Evolutionary conservation across 208 protist species (phyloP).

Genomic region (Wallacemonas collosoma): DNA sequence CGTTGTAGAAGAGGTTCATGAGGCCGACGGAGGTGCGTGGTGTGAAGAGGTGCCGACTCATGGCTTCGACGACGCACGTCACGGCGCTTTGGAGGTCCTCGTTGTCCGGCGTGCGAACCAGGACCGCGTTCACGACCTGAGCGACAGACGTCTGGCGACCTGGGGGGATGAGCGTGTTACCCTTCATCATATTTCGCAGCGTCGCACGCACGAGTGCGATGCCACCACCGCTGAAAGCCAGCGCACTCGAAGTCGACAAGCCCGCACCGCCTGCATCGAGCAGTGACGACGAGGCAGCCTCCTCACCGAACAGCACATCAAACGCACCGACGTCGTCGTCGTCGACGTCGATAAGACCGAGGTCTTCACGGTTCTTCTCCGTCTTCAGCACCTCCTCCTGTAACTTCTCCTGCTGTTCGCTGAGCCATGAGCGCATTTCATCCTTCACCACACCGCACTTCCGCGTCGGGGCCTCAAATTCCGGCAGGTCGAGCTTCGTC

Average conservation of each 20-base stretch:
- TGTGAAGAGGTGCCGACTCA: slow-evolving; percentile 48
- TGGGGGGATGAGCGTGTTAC: slow-evolving; percentile 55
- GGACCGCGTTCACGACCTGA: slow-evolving; percentile 38
- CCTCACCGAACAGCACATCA: slow-evolving; percentile 39
- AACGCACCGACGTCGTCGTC: slow-evolving; percentile 51
- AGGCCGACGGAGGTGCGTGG: slow-evolving; percentile 67
- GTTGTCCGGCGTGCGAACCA: slow-evolving; percentile 33
- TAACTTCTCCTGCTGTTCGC: slow-evolving; percentile 33
- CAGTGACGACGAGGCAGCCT: slow-evolving; percentile 40
- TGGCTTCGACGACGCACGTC: slow-evolving; percentile 40
- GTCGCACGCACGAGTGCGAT: slow-evolving; percentile 40
- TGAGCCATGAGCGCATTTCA: slow-evolving; percentile 43
- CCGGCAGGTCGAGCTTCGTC: slow-evolving; percentile 14
- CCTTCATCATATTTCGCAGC: slow-evolving; percentile 43
- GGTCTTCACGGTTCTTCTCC: slow-evolving; percentile 17
- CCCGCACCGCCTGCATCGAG: slow-evolving; percentile 29
- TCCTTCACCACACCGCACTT: slow-evolving; percentile 27
- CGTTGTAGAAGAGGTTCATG: slow-evolving; percentile 69
- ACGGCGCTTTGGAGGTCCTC: slow-evolving; percentile 39
- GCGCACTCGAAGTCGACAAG: slow-evolving; percentile 36
- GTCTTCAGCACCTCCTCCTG: slow-evolving; percentile 24
- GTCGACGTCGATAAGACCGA: slow-evolving; percentile 20
- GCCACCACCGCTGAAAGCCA: slow-evolving; percentile 27
- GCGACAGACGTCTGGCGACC: slow-evolving; percentile 31
- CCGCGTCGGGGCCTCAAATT: slow-evolving; percentile 24